Evolutionary conservation across 192 early-diverging fungal species (phyloP).

Genomic region (Coemansia sp.): DNA sequence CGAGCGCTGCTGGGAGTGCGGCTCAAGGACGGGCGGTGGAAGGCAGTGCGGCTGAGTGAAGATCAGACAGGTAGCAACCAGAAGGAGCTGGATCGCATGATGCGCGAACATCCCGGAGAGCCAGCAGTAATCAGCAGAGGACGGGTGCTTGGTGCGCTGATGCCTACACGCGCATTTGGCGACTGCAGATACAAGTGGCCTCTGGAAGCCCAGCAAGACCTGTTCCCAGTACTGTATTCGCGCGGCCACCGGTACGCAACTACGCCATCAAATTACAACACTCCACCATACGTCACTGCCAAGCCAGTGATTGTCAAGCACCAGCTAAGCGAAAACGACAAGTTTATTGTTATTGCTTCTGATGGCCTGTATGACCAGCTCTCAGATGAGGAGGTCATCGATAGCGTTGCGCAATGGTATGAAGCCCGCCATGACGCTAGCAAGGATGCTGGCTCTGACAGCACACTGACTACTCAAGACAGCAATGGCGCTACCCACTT

Average conservation of each 20-base stretch:
- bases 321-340: slow-evolving; percentile 58
- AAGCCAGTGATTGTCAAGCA: slow-evolving; percentile 66
- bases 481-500: slow-evolving; percentile 70
- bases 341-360: slow-evolving; percentile 75
- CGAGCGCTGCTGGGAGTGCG: slow-evolving; percentile 46
- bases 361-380: slow-evolving; percentile 83
- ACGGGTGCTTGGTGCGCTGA: slow-evolving; percentile 60
- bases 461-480: slow-evolving; percentile 35
- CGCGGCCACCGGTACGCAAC: slow-evolving; percentile 48
- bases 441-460: neutral
- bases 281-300: slow-evolving; percentile 77
- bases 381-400: slow-evolving; percentile 60
- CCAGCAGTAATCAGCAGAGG: slow-evolving; percentile 58
- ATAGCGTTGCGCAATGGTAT: slow-evolving; percentile 44
- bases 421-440: slow-evolving; percentile 19
- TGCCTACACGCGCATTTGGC: slow-evolving; percentile 63
- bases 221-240: slow-evolving; percentile 29
- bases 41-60: slow-evolving; percentile 57
- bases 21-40: slow-evolving; percentile 48
- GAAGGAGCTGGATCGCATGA: slow-evolving; percentile 56
- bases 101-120: slow-evolving; percentile 72
- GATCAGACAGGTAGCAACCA: slow-evolving; percentile 61
- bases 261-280: slow-evolving; percentile 52
- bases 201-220: slow-evolving; percentile 53
- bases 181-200: slow-evolving; percentile 72